Conservation (phyloP, 106 monocot species). For the Allium cepa region DNA sequence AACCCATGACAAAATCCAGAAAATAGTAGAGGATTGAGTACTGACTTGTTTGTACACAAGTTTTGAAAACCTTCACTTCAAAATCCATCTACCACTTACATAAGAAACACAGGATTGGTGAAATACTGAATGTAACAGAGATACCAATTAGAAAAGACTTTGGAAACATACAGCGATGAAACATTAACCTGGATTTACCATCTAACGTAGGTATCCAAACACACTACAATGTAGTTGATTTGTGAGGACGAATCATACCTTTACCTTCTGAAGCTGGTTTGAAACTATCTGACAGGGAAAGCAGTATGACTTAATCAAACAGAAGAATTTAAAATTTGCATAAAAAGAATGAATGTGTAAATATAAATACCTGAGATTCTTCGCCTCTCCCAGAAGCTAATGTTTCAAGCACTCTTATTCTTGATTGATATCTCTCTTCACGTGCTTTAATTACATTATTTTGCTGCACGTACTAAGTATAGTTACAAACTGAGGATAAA, state of each 20-base stretch:
- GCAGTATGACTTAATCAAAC: background rate
- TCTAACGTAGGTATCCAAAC: background rate
- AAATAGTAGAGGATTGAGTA: no score
- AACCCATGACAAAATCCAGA: no score
- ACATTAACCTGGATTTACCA: no score
- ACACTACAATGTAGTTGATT: background rate
- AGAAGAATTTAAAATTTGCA: background rate
- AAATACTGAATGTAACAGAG: background rate
- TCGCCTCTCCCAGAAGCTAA: constrained; percentile 64
- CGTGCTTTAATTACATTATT: constrained; percentile 59
- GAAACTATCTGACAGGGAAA: constrained; percentile 35
- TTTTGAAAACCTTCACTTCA: no score
- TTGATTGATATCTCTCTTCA: constrained; percentile 71
- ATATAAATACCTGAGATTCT: constrained; percentile 52
- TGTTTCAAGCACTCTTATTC: constrained; percentile 68
- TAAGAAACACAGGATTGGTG: background rate
- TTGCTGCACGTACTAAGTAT: constrained; percentile 32
- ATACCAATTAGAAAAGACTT: background rate
- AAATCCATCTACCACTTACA: no score
- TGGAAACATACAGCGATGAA: no score
- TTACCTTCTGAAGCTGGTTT: constrained; percentile 43
- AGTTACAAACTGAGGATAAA: background rate
- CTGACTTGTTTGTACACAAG: no score
- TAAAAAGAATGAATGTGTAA: background rate
- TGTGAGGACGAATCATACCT: constrained; percentile 25